Evolutionary conservation across 768 basidiomycete species (phyloP).

Genomic region (Panaeolus papilionaceus): DNA sequence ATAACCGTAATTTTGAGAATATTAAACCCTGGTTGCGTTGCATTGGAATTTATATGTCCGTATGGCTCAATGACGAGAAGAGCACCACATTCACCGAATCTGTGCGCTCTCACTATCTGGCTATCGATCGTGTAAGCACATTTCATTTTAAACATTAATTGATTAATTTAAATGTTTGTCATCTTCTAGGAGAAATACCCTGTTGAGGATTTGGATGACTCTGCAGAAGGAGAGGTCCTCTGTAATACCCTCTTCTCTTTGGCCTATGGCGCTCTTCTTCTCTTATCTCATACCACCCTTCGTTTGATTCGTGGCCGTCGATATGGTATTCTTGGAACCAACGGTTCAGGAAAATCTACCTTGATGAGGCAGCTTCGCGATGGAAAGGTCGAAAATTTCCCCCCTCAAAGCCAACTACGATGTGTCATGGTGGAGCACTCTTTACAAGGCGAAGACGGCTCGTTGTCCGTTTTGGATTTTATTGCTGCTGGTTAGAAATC

Average conservation of each 20-base stretch:
- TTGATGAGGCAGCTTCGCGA: conserved; percentile 95
- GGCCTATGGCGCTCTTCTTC: conserved; percentile 92
- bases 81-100: conserved; percentile 61
- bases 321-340: conserved; percentile 96
- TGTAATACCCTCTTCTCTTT: conserved; percentile 95
- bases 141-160: conserved; percentile 16
- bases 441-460: conserved; percentile 91
- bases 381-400: conserved; percentile 96
- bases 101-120: conserved; percentile 75
- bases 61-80: conserved; percentile 69
- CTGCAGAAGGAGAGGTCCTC: conserved; percentile 83
- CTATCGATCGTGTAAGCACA: conserved; percentile 67
- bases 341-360: conserved; percentile 96
- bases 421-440: conserved; percentile 98
- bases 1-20: conserved; percentile 61
- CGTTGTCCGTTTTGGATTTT: conserved; percentile 85
- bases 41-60: conserved; percentile 70
- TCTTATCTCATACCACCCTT: conserved; percentile 93
- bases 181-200: conserved; percentile 62
- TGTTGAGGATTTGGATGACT: conserved; percentile 42
- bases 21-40: conserved; percentile 68
- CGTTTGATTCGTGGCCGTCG: conserved; percentile 89
- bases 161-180: conserved; percentile 10
- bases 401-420: conserved; percentile 82
- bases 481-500: conserved; percentile 73